Conservation (phyloP, 208 protist species). For the Wallacemonas sp. region DNA sequence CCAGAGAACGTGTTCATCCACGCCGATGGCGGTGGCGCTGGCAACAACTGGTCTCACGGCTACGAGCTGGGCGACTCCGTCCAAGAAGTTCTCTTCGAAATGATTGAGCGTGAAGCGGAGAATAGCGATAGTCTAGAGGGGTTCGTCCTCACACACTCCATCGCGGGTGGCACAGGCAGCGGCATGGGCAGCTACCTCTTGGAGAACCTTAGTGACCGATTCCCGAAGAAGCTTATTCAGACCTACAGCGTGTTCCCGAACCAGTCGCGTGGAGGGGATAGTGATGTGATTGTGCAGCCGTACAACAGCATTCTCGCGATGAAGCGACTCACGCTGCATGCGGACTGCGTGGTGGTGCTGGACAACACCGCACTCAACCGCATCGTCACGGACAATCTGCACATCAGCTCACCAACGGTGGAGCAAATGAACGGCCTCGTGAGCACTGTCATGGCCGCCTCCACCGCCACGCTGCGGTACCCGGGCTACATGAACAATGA, state of each 20-base stretch:
- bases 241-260: conserved; percentile 99
- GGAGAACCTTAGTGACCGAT: conserved; percentile 98
- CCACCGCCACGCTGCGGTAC: conserved; percentile 98
- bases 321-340: conserved; percentile 97
- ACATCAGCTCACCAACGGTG: conserved; percentile 95
- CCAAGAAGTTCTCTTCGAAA: conserved; percentile 97
- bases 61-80: conserved; percentile 92
- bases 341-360: conserved; percentile 98
- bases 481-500: conserved; percentile 99
- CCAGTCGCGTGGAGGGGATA: conserved; percentile 66
- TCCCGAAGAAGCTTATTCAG: conserved; percentile 98
- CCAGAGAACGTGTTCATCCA: conserved; percentile 99
- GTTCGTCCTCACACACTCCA: conserved; percentile 99
- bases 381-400: conserved; percentile 96
- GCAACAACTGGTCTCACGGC: conserved; percentile 99
- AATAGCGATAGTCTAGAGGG: conserved; percentile 98
- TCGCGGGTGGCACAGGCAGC: conserved; percentile 99
- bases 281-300: conserved; percentile 99
- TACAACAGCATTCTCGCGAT: conserved; percentile 99
- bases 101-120: conserved; percentile 99
- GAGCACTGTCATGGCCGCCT: conserved; percentile 99
- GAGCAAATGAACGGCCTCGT: conserved; percentile 98
- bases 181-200: conserved; percentile 99
- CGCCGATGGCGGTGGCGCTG: conserved; percentile 96
- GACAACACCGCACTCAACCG: conserved; percentile 99